These are phyloP conservation scores for Conticribra guillardii DNA, from an alignment of 108 stramenopile species.

Conservation along the genomic window DNA sequence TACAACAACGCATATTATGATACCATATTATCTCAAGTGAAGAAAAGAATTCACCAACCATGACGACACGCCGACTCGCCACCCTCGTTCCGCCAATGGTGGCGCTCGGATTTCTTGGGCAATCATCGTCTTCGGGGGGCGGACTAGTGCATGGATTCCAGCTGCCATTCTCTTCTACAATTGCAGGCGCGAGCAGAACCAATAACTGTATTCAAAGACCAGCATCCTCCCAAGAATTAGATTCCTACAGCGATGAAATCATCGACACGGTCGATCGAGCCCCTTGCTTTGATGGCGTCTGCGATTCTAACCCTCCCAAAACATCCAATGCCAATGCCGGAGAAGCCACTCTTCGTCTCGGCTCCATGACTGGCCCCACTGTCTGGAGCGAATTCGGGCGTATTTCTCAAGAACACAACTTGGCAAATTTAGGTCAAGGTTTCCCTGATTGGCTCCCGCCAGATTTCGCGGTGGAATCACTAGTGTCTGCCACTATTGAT, in stretches of 20 bases:
- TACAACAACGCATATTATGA: too few species aligned
- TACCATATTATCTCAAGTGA: too few species aligned
- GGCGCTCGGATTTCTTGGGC: too few species aligned
- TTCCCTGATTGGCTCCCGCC: constrained; percentile 91
- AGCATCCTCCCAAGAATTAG: neutral
- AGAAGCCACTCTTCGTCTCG: constrained; percentile 67
- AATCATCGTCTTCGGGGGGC: too few species aligned
- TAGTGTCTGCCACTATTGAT: constrained; percentile 73
- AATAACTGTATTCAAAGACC: too few species aligned
- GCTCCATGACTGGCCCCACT: constrained; percentile 67
- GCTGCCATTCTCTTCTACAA: too few species aligned
- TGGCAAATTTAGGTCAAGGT: constrained; percentile 86
- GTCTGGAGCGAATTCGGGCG: constrained; percentile 89
- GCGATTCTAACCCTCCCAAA: constrained; percentile 8
- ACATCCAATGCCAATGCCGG: constrained; percentile 33
- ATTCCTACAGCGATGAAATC: neutral
- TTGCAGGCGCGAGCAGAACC: too few species aligned
- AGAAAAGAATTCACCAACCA: too few species aligned
- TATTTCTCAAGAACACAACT: constrained; percentile 66
- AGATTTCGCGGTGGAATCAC: constrained; percentile 73
- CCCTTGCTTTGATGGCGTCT: constrained; percentile 50
- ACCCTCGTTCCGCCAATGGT: too few species aligned
- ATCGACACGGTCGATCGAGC: constrained; percentile 27
- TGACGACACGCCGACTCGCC: too few species aligned
- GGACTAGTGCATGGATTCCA: too few species aligned